A percentile compares a stretch with the other conserved stretches of the same genome.
phyloP scores from a whole-genome alignment of 495 filamentous ascomycete genomes.

The Aspergillus ellipticus region DNA sequence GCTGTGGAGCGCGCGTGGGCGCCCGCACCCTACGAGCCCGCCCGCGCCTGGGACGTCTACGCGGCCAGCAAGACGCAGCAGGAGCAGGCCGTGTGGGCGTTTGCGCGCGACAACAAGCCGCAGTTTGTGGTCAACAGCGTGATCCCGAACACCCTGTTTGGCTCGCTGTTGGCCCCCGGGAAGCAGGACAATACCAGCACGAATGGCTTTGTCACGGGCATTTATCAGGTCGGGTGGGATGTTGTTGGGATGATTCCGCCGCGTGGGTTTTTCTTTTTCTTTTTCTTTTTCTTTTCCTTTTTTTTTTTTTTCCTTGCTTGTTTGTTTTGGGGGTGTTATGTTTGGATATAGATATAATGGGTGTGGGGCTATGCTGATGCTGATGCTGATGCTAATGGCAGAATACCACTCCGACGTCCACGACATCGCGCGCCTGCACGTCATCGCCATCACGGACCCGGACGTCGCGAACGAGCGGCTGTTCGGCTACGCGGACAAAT shows the following conservation, averaged over 20 bases:
- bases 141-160: constrained; percentile 37
- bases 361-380: too few relatives aligned
- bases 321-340: not conserved
- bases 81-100: not conserved
- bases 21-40: too few relatives aligned
- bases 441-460: constrained; percentile 41
- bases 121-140: constrained; percentile 19
- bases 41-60: constrained; percentile 30
- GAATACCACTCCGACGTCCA: constrained; percentile 42
- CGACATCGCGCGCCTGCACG: constrained; percentile 47
- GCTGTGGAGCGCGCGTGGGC: constrained; percentile 28
- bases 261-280: too few relatives aligned
- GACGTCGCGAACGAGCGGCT: constrained; percentile 40
- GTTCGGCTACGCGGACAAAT: constrained; percentile 38
- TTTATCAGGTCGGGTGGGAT: too few relatives aligned
- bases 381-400: too few relatives aligned
- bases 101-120: not conserved
- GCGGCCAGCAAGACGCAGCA: not conserved
- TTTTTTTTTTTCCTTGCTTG: too few relatives aligned
- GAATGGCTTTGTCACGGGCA: not conserved
- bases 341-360: not conserved
- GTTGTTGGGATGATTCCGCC: too few relatives aligned
- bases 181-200: not conserved
- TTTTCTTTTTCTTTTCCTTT: too few relatives aligned
- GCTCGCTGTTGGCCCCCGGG: too few relatives aligned